Conservation (phyloP, 2,329 filamentous ascomycete genomes). For the Alternaria arborescens region DNA sequence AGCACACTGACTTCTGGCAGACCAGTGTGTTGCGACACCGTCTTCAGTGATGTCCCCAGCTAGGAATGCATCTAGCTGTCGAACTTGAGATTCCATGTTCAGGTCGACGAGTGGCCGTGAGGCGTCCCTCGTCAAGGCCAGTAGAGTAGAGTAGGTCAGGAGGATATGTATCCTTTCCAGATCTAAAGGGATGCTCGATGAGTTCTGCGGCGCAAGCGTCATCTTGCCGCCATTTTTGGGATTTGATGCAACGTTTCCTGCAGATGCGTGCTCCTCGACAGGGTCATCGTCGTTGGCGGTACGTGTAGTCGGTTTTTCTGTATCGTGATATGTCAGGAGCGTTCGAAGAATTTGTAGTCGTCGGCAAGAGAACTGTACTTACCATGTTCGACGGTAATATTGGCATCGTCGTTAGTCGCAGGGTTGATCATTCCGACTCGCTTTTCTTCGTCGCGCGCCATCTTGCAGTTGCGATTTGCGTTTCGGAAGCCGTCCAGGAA, state of each 20-base stretch:
- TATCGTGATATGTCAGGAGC: neutral
- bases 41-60: neutral
- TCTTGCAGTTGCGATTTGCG: neutral
- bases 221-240: neutral
- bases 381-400: neutral
- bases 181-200: neutral
- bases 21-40: slow-evolving; percentile 2
- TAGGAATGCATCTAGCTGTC: slow-evolving; percentile 5
- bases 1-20: neutral
- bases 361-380: too few species aligned
- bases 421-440: neutral
- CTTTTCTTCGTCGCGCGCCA: neutral
- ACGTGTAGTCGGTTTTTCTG: neutral
- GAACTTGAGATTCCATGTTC: neutral
- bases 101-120: neutral
- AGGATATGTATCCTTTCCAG: neutral
- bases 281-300: too few species aligned
- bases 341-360: too few species aligned
- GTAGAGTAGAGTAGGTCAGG: neutral
- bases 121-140: neutral
- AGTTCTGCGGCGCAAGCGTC: neutral
- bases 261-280: neutral
- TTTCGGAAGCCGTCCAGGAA: neutral
- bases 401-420: too few species aligned
- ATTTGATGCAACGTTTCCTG: neutral